phyloP scores from a whole-genome alignment of 2,329 filamentous ascomycete genomes.

The Alternaria ventricosa region DNA sequence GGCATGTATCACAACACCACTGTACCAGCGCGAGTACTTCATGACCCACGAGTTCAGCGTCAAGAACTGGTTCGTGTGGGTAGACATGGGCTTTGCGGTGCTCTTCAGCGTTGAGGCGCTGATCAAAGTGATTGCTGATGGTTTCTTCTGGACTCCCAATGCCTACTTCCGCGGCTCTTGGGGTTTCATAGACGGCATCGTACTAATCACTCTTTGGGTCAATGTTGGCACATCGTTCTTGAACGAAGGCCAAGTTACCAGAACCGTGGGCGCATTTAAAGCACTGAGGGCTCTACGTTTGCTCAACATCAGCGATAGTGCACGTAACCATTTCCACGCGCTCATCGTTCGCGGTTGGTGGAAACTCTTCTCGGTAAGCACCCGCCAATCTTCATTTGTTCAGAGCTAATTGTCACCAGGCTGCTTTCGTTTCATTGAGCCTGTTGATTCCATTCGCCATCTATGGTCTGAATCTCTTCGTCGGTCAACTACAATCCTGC shows the following conservation, averaged over 20 bases:
- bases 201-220: constrained; percentile 92
- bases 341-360: constrained; percentile 92
- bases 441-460: constrained; percentile 96
- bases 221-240: constrained; percentile 85
- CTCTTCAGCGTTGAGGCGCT: constrained; percentile 85
- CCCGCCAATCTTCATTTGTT: not conserved
- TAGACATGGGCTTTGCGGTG: constrained; percentile 85
- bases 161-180: constrained; percentile 96
- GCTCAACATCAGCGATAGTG: constrained; percentile 95
- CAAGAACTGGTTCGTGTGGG: constrained; percentile 93
- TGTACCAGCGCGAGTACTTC: constrained; percentile 92
- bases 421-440: constrained; percentile 91
- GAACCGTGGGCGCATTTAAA: constrained; percentile 96
- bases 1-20: constrained; percentile 89
- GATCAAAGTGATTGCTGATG: constrained; percentile 95
- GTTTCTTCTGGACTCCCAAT: constrained; percentile 95
- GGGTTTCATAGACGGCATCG: constrained; percentile 93
- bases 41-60: constrained; percentile 63
- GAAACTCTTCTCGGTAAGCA: constrained; percentile 82
- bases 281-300: constrained; percentile 88
- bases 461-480: constrained; percentile 92
- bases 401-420: constrained; percentile 49
- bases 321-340: constrained; percentile 94
- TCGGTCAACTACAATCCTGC: constrained; percentile 78
- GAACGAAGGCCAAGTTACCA: constrained; percentile 82